A percentile compares a stretch with the other conserved stretches of the same genome.
phyloP scores from a whole-genome alignment of 306 rosid species.

The Pyrus bretschneideri region DNA sequence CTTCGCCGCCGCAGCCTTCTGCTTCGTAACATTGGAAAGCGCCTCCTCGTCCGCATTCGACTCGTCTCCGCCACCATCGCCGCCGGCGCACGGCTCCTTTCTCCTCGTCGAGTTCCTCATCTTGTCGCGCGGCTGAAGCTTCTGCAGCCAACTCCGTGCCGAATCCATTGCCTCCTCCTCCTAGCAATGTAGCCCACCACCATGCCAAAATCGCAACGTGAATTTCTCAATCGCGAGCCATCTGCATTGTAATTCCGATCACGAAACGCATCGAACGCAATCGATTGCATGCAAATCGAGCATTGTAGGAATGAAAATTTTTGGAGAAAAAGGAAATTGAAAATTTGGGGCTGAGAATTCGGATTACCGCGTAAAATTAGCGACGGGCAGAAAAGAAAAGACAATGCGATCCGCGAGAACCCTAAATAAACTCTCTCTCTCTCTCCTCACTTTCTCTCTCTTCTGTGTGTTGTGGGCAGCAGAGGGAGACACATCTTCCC shows the following conservation, averaged over 20 bases:
- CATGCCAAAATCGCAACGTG: constrained; percentile 10
- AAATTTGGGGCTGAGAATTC: constrained; percentile 28
- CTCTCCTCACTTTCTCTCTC: constrained; percentile 16
- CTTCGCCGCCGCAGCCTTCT: constrained; percentile 89
- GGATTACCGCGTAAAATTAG: constrained; percentile 48
- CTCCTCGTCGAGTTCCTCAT: constrained; percentile 43
- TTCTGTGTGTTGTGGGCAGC: neutral
- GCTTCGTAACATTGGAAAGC: constrained; percentile 74
- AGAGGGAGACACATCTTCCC: neutral
- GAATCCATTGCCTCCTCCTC: constrained; percentile 60
- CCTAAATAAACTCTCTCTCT: constrained; percentile 27
- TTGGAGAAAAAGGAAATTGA: neutral
- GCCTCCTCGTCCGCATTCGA: constrained; percentile 45
- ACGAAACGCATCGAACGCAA: neutral
- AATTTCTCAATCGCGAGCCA: constrained; percentile 8
- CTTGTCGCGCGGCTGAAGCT: constrained; percentile 84
- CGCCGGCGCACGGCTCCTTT: constrained; percentile 32
- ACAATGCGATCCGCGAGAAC: constrained; percentile 25
- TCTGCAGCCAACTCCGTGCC: constrained; percentile 83
- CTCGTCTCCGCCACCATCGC: constrained; percentile 32
- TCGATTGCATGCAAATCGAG: neutral
- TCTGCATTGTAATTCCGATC: neutral
- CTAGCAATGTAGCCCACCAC: neutral
- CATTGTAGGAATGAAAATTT: neutral
- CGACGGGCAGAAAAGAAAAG: neutral